These are phyloP conservation scores for Fagopyrum esculentum DNA, from an alignment of 148 eudicot genomes.

Conservation along the genomic window DNA sequence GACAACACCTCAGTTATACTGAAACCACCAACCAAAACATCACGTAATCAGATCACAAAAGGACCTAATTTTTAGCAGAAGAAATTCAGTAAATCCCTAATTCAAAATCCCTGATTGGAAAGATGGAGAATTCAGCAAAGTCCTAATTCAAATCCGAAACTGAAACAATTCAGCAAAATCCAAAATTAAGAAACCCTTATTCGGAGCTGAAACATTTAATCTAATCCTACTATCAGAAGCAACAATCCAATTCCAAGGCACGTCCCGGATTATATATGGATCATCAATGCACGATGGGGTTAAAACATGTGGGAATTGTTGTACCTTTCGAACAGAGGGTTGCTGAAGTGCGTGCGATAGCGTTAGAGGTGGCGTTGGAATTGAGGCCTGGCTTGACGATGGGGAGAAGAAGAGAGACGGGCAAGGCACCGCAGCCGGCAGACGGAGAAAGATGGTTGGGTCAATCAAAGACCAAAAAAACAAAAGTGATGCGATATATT, in stretches of 20 bases:
- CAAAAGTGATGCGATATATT: too few relatives aligned
- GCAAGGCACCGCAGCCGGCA: background rate
- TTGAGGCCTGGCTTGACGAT: background rate
- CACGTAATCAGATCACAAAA: background rate
- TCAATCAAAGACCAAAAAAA: too few relatives aligned
- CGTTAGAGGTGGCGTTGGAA: background rate
- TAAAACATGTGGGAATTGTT: background rate
- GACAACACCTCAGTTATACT: background rate
- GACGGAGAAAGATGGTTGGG: too few relatives aligned
- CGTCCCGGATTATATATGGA: background rate
- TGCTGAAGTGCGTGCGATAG: background rate
- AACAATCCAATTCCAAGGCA: background rate
- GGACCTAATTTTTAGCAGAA: background rate
- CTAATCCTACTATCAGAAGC: background rate
- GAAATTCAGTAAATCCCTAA: background rate
- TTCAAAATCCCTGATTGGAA: background rate
- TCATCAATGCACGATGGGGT: background rate
- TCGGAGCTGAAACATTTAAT: background rate
- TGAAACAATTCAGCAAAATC: conserved; percentile 3
- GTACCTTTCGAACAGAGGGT: background rate
- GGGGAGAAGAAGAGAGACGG: background rate
- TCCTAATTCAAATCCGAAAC: background rate
- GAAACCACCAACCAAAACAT: conserved; percentile 1
- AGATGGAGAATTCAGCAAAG: background rate
- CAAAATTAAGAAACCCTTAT: background rate